Evolutionary conservation across 805 yeast species (phyloP).

Genomic region (Nakazawaea peltata): DNA sequence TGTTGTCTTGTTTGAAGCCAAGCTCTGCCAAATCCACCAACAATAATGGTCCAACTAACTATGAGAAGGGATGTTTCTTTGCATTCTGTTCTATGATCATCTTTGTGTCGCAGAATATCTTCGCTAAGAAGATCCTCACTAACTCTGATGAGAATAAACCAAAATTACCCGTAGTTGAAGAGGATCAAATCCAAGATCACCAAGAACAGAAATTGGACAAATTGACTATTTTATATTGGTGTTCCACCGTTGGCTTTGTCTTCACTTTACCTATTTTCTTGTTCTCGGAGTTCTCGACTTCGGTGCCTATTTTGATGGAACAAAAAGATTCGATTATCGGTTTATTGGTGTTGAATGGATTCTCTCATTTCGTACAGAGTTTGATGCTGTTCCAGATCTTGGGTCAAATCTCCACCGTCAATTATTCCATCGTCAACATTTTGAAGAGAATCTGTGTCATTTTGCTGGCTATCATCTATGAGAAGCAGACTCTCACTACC

Average conservation of each 20-base stretch:
- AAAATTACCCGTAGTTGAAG: not conserved
- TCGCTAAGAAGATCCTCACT: slow-evolving; percentile 68
- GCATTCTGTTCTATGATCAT: slow-evolving; percentile 54
- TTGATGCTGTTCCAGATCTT: slow-evolving; percentile 69
- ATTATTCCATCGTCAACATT: slow-evolving; percentile 73
- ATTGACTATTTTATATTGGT: slow-evolving; percentile 61
- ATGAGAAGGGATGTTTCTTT: slow-evolving; percentile 34
- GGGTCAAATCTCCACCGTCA: slow-evolving; percentile 66
- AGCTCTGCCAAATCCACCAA: slow-evolving; percentile 10
- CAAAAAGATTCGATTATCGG: slow-evolving; percentile 10
- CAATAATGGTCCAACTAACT: slow-evolving; percentile 9
- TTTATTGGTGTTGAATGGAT: slow-evolving; percentile 52
- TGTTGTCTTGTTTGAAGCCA: slow-evolving; percentile 54
- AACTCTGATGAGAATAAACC: slow-evolving; percentile 14
- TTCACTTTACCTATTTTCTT: slow-evolving; percentile 64
- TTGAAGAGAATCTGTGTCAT: slow-evolving; percentile 68
- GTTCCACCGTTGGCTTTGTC: slow-evolving; percentile 60
- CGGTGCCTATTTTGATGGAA: slow-evolving; percentile 21
- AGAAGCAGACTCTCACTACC: slow-evolving; percentile 33
- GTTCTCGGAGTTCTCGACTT: slow-evolving; percentile 36
- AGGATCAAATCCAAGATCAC: slow-evolving; percentile 12
- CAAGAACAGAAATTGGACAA: slow-evolving; percentile 47
- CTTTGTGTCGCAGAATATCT: slow-evolving; percentile 72
- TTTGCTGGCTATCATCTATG: slow-evolving; percentile 56
- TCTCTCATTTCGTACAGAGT: slow-evolving; percentile 64